Evolutionary conservation across 768 basidiomycete species (phyloP).

Genomic region (Mycena amicta): DNA sequence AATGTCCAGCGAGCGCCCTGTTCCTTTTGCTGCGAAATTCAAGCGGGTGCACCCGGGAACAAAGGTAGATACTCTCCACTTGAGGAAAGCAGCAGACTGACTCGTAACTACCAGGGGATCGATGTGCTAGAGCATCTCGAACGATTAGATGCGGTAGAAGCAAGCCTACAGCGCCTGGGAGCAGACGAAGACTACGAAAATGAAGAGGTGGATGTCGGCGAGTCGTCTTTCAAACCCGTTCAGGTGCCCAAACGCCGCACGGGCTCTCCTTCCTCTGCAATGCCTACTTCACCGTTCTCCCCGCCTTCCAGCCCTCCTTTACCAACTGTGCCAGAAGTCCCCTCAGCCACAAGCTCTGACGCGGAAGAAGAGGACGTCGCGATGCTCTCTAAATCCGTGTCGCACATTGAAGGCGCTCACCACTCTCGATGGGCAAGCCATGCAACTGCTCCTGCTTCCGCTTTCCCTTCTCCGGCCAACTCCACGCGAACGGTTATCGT

Average conservation of each 20-base stretch:
- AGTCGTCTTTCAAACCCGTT: slow-evolving; percentile 37
- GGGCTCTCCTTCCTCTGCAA: slow-evolving; percentile 35
- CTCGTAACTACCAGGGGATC: too few relatives aligned
- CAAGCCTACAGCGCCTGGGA: slow-evolving; percentile 74
- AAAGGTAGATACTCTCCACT: too few relatives aligned
- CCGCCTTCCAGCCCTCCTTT: slow-evolving; percentile 60
- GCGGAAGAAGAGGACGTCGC: slow-evolving; percentile 72
- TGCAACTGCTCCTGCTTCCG: slow-evolving; percentile 38
- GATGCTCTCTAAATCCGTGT: slow-evolving; percentile 71
- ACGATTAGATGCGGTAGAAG: slow-evolving; percentile 80
- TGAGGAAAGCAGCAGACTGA: too few relatives aligned
- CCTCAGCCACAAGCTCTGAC: slow-evolving; percentile 55
- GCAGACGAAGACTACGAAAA: slow-evolving; percentile 55
- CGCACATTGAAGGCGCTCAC: slow-evolving; percentile 61
- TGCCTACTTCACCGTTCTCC: slow-evolving; percentile 49
- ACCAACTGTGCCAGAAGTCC: slow-evolving; percentile 57
- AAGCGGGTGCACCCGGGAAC: slow-evolving; percentile 83
- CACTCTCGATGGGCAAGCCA: slow-evolving; percentile 38
- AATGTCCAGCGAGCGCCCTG: slow-evolving; percentile 71
- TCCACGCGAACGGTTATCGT: slow-evolving; percentile 64
- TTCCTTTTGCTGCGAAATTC: slow-evolving; percentile 84
- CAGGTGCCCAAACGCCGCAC: slow-evolving; percentile 20
- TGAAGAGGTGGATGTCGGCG: slow-evolving; percentile 69
- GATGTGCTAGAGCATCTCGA: slow-evolving; percentile 85
- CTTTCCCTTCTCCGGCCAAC: slow-evolving; percentile 42